A percentile compares a stretch with the other conserved stretches of the same genome.
Conservation (phyloP, 1,139 yeast species). For the Candida sp. region DNA sequence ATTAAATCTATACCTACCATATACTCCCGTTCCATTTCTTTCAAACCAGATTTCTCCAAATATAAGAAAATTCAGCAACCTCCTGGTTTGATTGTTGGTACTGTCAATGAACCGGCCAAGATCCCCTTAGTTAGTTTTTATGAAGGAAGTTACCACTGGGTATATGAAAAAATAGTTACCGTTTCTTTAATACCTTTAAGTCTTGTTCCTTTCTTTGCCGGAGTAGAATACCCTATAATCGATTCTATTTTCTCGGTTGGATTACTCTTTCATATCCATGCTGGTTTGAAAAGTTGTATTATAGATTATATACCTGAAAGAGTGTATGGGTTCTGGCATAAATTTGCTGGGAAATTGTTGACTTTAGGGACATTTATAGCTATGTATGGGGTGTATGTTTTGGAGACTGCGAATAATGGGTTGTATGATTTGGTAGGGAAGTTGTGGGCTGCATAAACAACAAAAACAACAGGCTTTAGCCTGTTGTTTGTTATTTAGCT, state of each 20-base stretch:
- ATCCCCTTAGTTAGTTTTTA: slow-evolving; percentile 52
- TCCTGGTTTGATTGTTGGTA: slow-evolving; percentile 71
- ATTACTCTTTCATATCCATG: slow-evolving; percentile 60
- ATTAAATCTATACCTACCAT: not conserved
- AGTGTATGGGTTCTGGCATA: slow-evolving; percentile 67
- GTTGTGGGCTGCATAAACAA: slow-evolving; percentile 39
- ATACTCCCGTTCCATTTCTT: slow-evolving; percentile 19
- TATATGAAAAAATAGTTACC: slow-evolving; percentile 58
- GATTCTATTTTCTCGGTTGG: slow-evolving; percentile 59
- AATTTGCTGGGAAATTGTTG: slow-evolving; percentile 58
- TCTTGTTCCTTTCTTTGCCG: slow-evolving; percentile 60
- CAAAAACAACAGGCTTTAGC: too few species aligned
- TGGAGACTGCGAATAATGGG: slow-evolving; percentile 60
- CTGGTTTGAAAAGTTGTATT: slow-evolving; percentile 76
- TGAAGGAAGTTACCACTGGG: slow-evolving; percentile 77
- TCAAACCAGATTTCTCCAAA: slow-evolving; percentile 46
- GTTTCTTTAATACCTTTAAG: slow-evolving; percentile 62
- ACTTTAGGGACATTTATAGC: slow-evolving; percentile 61
- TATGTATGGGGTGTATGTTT: slow-evolving; percentile 63
- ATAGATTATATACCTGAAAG: slow-evolving; percentile 75
- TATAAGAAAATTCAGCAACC: slow-evolving; percentile 64
- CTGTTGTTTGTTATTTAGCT: too few species aligned
- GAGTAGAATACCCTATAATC: slow-evolving; percentile 43
- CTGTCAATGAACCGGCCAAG: slow-evolving; percentile 70
- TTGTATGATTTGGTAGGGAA: slow-evolving; percentile 42